Conservation (phyloP, 2,329 filamentous ascomycete genomes). For the Colletotrichum spaethianum region DNA sequence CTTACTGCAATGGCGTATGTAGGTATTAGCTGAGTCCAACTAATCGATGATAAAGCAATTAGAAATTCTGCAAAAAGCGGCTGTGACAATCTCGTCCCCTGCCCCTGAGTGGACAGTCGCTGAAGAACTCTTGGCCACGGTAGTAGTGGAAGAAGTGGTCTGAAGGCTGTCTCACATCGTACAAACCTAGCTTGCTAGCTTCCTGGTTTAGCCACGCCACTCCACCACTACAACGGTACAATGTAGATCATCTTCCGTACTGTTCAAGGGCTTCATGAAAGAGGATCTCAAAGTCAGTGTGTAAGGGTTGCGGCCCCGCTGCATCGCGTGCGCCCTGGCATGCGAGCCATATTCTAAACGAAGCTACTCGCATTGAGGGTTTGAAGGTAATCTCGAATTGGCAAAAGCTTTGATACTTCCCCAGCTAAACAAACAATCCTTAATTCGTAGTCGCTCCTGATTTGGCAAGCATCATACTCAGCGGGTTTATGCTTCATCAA, state of each 20-base stretch:
- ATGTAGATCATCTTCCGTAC: neutral
- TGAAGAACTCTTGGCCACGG: neutral
- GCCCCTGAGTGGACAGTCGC: neutral
- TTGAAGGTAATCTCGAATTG: neutral
- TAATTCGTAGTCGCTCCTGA: neutral
- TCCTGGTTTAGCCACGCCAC: neutral
- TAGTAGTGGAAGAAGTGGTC: neutral
- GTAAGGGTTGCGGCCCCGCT: neutral
- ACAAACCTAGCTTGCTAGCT: no score
- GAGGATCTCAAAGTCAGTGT: neutral
- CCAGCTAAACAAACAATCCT: neutral
- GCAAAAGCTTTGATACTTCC: rapidly evolving
- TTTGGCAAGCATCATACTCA: neutral
- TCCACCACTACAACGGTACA: neutral
- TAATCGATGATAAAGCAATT: neutral
- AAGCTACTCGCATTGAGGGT: neutral
- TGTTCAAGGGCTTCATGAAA: neutral
- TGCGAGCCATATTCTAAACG: neutral
- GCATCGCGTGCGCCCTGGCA: neutral
- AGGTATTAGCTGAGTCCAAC: neutral
- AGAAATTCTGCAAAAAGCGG: neutral
- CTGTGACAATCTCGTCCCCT: neutral
- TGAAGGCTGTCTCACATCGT: neutral
- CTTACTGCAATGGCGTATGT: neutral
- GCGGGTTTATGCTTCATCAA: conserved; percentile 43